These are phyloP conservation scores for Heracleum sosnowskyi DNA, from an alignment of 129 eudicot genomes.

Conservation along the genomic window DNA sequence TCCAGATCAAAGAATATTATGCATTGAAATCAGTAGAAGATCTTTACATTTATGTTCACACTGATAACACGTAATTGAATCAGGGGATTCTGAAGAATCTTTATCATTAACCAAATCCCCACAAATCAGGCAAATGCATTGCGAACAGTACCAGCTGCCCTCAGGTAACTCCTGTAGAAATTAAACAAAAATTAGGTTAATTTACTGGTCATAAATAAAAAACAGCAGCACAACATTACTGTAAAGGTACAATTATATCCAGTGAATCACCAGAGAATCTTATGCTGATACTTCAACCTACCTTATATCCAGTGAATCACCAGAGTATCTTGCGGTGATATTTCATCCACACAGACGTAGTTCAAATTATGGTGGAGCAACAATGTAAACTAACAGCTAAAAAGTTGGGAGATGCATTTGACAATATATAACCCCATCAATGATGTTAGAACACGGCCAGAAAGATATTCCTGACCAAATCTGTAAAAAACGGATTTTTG, in stretches of 20 bases:
- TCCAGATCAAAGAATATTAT: background rate
- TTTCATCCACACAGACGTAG: background rate
- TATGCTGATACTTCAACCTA: background rate
- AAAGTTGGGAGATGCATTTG: background rate
- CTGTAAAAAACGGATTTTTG: background rate
- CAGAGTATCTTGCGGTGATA: background rate
- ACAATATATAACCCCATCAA: background rate
- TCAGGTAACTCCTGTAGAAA: slow-evolving; percentile 76
- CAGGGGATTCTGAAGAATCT: slow-evolving; percentile 20
- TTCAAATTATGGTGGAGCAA: background rate
- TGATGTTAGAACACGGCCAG: background rate
- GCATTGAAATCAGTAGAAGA: slow-evolving; percentile 13
- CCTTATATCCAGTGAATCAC: background rate
- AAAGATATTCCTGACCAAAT: background rate
- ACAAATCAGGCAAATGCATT: slow-evolving; percentile 76
- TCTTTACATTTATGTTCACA: slow-evolving; percentile 75
- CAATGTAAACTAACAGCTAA: background rate
- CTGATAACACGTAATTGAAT: slow-evolving; percentile 55
- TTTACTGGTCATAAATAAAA: background rate
- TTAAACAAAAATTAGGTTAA: slow-evolving; percentile 7
- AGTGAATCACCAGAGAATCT: background rate
- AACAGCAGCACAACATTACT: background rate
- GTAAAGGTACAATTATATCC: background rate
- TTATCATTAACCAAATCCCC: slow-evolving; percentile 38
- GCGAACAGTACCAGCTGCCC: slow-evolving; percentile 92